These are phyloP conservation scores for Eucalyptus melliodora DNA, from an alignment of 345 rosid species.

Conservation along the genomic window DNA sequence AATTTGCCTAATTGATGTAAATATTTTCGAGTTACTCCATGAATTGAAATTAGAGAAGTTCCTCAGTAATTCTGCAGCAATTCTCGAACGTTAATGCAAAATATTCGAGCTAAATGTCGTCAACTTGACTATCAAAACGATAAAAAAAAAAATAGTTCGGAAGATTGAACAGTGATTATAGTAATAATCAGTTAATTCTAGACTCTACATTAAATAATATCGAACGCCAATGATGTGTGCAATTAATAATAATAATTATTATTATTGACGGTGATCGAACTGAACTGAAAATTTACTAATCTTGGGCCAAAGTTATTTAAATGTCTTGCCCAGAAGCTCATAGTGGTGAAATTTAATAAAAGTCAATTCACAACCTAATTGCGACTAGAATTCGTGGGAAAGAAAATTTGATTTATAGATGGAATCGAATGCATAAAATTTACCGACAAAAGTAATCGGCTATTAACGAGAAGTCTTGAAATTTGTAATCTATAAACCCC, in stretches of 20 bases:
- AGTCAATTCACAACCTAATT: no score
- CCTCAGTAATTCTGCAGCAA: background rate
- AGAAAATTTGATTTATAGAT: background rate
- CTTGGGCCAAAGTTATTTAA: background rate
- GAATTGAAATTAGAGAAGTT: background rate
- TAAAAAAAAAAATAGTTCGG: background rate
- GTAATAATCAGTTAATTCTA: background rate
- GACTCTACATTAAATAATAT: background rate
- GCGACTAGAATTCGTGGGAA: background rate
- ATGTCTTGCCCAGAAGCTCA: background rate
- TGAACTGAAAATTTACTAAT: background rate
- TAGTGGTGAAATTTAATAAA: background rate
- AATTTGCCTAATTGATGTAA: background rate
- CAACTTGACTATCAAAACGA: background rate
- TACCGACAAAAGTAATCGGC: no score
- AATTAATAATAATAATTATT: no score
- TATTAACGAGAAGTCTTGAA: no score
- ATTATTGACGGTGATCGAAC: no score
- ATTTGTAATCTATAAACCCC: background rate
- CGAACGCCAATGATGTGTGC: background rate
- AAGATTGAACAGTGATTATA: background rate
- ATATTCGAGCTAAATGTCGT: background rate
- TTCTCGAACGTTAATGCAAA: background rate
- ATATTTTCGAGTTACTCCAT: background rate
- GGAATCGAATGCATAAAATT: no score